Percentiles rank a stretch among this genome's conserved stretches.
Evolutionary conservation across 768 basidiomycete genomes (phyloP).

Genomic region (Amanita thiersii): DNA sequence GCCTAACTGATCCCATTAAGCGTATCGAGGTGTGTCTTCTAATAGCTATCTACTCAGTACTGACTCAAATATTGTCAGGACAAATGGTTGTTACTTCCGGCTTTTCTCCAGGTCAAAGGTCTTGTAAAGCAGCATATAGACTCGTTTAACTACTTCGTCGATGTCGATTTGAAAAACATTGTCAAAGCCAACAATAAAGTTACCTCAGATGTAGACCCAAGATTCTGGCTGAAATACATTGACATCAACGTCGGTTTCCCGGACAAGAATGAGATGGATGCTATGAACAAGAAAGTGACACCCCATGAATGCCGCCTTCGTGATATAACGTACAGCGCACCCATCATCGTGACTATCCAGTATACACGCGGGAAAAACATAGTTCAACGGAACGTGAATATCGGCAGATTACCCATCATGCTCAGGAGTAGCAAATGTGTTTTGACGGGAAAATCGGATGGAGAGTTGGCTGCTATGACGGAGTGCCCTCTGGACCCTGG

Average conservation of each 20-base stretch:
- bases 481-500: conserved; percentile 99
- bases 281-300: conserved; percentile 76
- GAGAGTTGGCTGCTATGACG: conserved; percentile 85
- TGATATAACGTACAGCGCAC: conserved; percentile 91
- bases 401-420: conserved; percentile 95
- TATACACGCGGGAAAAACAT: conserved; percentile 90
- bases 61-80: conserved; percentile 45
- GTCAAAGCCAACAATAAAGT: conserved; percentile 90
- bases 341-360: conserved; percentile 88
- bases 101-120: conserved; percentile 95
- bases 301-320: conserved; percentile 96
- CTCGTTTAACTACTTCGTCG: conserved; percentile 98
- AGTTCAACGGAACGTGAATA: conserved; percentile 79
- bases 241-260: conserved; percentile 93
- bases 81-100: conserved; percentile 96
- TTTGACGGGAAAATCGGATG: conserved; percentile 66
- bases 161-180: conserved; percentile 95
- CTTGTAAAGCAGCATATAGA: conserved; percentile 99
- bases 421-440: conserved; percentile 92
- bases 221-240: conserved; percentile 94
- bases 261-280: conserved; percentile 76
- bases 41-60: not conserved
- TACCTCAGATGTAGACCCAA: conserved; percentile 93
- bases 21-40: conserved; percentile 67
- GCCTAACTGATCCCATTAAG: conserved; percentile 86